These are phyloP conservation scores for Fusarium sp. DNA, from an alignment of 2,329 filamentous ascomycete species.

Conservation along the genomic window DNA sequence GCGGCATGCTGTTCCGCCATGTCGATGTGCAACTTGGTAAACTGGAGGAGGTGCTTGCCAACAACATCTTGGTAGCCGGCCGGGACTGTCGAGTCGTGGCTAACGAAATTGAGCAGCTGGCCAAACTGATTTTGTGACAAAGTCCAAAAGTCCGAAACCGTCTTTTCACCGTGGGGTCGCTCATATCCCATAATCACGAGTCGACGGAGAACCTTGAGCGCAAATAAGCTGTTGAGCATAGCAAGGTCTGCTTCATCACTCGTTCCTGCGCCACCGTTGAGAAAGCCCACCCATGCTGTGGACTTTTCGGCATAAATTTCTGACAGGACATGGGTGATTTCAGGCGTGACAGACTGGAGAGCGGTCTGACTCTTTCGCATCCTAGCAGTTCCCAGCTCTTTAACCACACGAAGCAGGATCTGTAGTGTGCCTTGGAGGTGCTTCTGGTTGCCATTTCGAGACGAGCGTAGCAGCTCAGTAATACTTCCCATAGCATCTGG, in stretches of 20 bases:
- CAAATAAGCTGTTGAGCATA: conserved; percentile 81
- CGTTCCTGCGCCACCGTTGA: conserved; percentile 68
- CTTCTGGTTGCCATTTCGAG: conserved; percentile 66
- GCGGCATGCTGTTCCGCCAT: conserved; percentile 85
- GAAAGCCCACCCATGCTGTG: conserved; percentile 72
- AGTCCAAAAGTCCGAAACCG: conserved; percentile 84
- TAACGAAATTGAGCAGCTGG: conserved; percentile 76
- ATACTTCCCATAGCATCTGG: conserved; percentile 71
- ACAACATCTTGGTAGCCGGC: conserved; percentile 70
- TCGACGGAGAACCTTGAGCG: conserved; percentile 83
- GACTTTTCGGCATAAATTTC: conserved; percentile 83
- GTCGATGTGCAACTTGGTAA: conserved; percentile 90
- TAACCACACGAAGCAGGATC: conserved; percentile 86
- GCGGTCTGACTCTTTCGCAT: conserved; percentile 80
- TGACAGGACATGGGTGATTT: conserved; percentile 83
- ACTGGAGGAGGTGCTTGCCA: conserved; percentile 89
- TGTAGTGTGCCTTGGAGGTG: conserved; percentile 80
- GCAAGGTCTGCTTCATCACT: conserved; percentile 70
- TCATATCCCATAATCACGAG: conserved; percentile 87
- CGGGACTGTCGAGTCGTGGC: conserved; percentile 66
- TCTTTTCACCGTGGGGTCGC: conserved; percentile 80
- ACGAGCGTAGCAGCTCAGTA: conserved; percentile 71
- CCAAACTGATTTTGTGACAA: conserved; percentile 82
- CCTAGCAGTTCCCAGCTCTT: conserved; percentile 87
- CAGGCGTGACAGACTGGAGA: conserved; percentile 82